phyloP scores from a whole-genome alignment of 805 yeast genomes.

The Saturnispora ahearnii region DNA sequence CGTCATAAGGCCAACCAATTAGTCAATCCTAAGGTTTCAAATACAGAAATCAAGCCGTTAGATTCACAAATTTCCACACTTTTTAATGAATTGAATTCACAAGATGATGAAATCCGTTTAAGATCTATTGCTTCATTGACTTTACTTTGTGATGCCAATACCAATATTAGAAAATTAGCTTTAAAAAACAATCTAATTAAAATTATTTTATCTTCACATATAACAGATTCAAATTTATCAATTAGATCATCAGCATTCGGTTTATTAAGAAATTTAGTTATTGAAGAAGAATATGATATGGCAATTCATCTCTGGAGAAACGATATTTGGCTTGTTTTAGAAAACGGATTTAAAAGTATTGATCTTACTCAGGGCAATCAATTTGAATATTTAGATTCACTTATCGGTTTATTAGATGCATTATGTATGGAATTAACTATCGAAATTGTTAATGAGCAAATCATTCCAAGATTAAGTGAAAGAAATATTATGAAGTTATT shows the following conservation, averaged over 20 bases:
- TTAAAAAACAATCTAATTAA: conserved; percentile 66
- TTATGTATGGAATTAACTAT: conserved; percentile 52
- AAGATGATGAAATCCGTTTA: background rate
- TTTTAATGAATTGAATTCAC: conserved; percentile 34
- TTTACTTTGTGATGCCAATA: conserved; percentile 29
- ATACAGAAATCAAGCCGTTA: background rate
- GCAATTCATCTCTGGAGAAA: conserved; percentile 69
- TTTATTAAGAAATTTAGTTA: conserved; percentile 63
- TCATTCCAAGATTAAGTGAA: conserved; percentile 18
- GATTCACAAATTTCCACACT: conserved; percentile 2
- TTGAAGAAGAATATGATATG: conserved; percentile 84
- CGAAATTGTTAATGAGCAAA: conserved; percentile 32
- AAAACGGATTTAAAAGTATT: conserved; percentile 38
- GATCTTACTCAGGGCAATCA: background rate
- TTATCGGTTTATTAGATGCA: conserved; percentile 59
- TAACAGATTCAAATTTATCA: conserved; percentile 1
- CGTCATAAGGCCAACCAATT: conserved; percentile 14
- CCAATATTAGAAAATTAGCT: conserved; percentile 48
- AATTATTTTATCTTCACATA: conserved; percentile 33
- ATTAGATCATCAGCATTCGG: conserved; percentile 46
- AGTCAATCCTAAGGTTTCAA: background rate
- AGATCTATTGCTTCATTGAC: background rate
- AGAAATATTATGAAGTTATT: conserved; percentile 24
- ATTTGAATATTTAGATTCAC: conserved; percentile 28
- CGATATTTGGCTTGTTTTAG: conserved; percentile 60